Base-by-base conservation (phyloP, 139 green algal species). In the Coelastrella sp. region DNA sequence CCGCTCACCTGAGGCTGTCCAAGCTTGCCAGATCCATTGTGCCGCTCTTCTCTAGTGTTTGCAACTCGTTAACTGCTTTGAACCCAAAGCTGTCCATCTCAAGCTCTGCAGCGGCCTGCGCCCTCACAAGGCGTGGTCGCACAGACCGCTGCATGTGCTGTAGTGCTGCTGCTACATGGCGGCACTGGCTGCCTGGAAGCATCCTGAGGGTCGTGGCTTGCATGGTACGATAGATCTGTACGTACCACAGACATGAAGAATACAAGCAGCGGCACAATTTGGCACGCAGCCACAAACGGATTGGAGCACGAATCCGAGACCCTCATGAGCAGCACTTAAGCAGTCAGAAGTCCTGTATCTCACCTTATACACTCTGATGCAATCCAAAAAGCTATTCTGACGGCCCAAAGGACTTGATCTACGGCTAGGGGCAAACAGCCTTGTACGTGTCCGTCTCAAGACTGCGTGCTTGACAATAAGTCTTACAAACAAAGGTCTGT, bases 141-240 rank as follows among this genome's bases (percentile, higher is more conserved):
- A 11, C 24, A 17, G 10, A 80, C 9, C 74, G 10, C 25, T 80
- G 74, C 27, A 9, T 24, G 11, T 79, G 82, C 56, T 68, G 82
- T 58, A 15, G 63, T 87, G 65, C 82, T 87, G 65, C 25, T 87
- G 78, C 78, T 84, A 49, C 35, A 66, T 65, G 56, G 78, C 78
- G 56, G 78, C 78, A 84, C 17, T 66, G 56, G 24, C 24, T 57
- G 76, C 76, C 27, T 82, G 22, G 5, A 17, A 70, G 70, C 70
- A 78, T 78, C 22, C 74, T 80, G n/a, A 76, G 68, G 19, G 56
- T 10, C 24, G 6, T 20, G 14, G 78, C 49, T 49, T 70, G 78
- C 78, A 84, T 84, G 35, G 10, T n/a, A 12, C 1, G 8, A 19
- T 66, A 68, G 14, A 24, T 76, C 68, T 76, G 68, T 19, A 25